Base-by-base conservation (phyloP, 1,139 yeast species). In the Geotrichum aggregatum region DNA sequence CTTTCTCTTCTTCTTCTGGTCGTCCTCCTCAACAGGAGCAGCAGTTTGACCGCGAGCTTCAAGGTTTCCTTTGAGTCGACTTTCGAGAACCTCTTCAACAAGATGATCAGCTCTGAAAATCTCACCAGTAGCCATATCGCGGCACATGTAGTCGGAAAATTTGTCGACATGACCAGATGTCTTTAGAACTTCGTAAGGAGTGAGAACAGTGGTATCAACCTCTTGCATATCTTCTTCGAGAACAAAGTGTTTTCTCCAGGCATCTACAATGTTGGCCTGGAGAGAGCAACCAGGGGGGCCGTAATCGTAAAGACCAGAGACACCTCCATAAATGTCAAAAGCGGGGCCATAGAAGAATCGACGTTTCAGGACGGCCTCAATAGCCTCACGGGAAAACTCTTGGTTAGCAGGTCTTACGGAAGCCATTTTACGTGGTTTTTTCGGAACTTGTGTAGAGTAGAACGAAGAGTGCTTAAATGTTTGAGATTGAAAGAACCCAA, bases 201-300 rank as follows among this genome's bases (percentile, higher is more conserved):
- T 94, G 71, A 94, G 77, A 88, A 92, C 91, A 56, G 98, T 88
- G 71, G 95, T 84, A 75, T 94, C 98, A 55, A 94, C 98, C 72
- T 94, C 99, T 68, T 91, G 80, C 98, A 94, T 94, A 66, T 92
- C 98, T 74, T 94, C 99, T 71, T 94, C 98, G 60, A 94, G 77
- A 59, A 94, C 83, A 69, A 94, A 94, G 73, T 94, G 99, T 72
- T 91, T 92, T 76, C 98, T 84, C 98, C 98, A 94, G 47, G 82
- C 79, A 66, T 94, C 98, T 58, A 94, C 76, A 59, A 94, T 79
- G 71, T 92, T 92, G 64, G 97, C 95, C 76, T 92, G 98, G 71
- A 94, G 82, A 13, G 98, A 95, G 75, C 98, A 91, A 57, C 98
- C 98, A 70, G 98, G 97, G 58, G 99, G 99, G 73, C 99, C 99